A percentile compares a stretch with the other conserved stretches of the same genome.
phyloP scores from a whole-genome alignment of 257 asterid genomes.

The Nicotiana obtusifolia region DNA sequence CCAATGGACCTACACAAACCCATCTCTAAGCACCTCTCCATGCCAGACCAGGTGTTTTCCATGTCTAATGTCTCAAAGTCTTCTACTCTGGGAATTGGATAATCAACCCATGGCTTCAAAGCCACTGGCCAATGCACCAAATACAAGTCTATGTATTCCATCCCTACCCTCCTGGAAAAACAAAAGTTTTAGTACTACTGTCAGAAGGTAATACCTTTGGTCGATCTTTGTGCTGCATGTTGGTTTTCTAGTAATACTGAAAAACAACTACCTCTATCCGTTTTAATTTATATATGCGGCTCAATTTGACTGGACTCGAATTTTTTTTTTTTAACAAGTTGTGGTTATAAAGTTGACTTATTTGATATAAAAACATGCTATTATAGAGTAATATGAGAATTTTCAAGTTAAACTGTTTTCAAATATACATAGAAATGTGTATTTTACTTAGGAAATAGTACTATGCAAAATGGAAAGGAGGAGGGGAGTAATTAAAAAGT shows the following conservation, averaged over 20 bases:
- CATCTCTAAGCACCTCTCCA: slow-evolving; percentile 72
- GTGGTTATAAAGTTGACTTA: no score
- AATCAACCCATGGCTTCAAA: slow-evolving; percentile 50
- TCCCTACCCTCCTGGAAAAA: slow-evolving; percentile 46
- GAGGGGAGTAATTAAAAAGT: background rate
- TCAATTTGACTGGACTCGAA: no score
- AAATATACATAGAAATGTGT: background rate
- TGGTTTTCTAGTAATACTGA: background rate
- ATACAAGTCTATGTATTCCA: slow-evolving; percentile 79
- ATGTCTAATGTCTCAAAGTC: slow-evolving; percentile 54
- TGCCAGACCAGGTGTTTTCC: slow-evolving; percentile 61
- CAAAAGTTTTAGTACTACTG: background rate
- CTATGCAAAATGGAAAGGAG: background rate
- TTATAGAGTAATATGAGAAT: background rate
- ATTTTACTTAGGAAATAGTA: no score
- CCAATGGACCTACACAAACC: slow-evolving; percentile 72
- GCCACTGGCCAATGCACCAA: slow-evolving; percentile 91
- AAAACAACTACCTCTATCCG: background rate
- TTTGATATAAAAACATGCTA: no score
- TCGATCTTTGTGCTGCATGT: background rate
- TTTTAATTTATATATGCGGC: no score
- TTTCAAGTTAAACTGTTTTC: no score
- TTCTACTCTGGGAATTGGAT: slow-evolving; percentile 53
- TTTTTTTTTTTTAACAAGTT: no score
- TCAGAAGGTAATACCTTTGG: no score